These are phyloP conservation scores for Auricularia sp. DNA, from an alignment of 768 basidiomycete genomes.

Conservation along the genomic window DNA sequence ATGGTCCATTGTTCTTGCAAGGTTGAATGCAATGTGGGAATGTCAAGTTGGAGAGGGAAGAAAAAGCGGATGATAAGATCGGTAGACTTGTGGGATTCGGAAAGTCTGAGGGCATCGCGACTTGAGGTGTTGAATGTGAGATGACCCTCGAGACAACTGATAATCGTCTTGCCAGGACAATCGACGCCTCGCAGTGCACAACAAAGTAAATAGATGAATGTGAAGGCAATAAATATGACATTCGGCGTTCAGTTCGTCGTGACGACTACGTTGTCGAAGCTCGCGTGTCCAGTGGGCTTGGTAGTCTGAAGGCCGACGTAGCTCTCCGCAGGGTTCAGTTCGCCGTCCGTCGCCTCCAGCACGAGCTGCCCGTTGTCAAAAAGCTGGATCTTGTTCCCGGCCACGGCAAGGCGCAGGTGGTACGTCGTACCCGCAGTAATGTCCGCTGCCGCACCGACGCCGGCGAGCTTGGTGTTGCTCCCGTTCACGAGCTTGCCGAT, in stretches of 20 bases:
- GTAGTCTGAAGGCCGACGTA: neutral
- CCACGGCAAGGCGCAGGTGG: neutral
- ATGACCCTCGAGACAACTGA: too few relatives aligned
- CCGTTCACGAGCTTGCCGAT: conserved; percentile 1
- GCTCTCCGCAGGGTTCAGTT: neutral
- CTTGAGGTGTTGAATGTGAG: too few relatives aligned
- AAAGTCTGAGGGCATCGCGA: too few relatives aligned
- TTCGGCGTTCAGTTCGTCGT: neutral
- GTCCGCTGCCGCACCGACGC: neutral
- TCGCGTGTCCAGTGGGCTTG: neutral
- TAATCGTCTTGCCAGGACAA: too few relatives aligned
- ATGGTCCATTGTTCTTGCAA: too few relatives aligned
- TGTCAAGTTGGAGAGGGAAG: too few relatives aligned
- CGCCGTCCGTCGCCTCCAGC: neutral
- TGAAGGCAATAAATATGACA: too few relatives aligned
- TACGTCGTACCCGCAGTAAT: neutral
- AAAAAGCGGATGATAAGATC: too few relatives aligned
- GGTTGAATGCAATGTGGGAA: too few relatives aligned
- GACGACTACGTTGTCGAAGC: neutral
- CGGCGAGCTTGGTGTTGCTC: neutral
- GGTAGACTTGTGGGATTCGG: too few relatives aligned
- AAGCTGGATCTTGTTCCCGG: neutral
- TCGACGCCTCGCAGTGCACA: too few relatives aligned
- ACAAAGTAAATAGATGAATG: too few relatives aligned
- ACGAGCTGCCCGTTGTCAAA: neutral